phyloP scores from a whole-genome alignment of 495 filamentous ascomycete species.

The Melanomma pulvis-pyrius region DNA sequence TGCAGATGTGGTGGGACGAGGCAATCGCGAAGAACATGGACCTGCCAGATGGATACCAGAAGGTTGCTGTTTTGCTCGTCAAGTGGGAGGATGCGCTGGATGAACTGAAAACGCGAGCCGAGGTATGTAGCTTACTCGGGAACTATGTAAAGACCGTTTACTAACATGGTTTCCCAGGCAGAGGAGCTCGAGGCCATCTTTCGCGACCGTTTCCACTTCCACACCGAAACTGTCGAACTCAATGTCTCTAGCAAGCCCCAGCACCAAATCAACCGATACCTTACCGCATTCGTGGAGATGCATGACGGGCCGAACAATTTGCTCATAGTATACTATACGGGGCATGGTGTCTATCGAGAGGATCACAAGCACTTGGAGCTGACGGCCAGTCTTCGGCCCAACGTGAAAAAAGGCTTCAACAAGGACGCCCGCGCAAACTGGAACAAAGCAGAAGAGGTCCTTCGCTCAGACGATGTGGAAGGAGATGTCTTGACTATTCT shows the following conservation, averaged over 20 bases:
- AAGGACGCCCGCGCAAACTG: conserved; percentile 32
- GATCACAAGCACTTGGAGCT: conserved; percentile 23
- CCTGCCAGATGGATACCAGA: conserved; percentile 32
- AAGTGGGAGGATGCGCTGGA: conserved; percentile 39
- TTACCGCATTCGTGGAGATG: conserved; percentile 25
- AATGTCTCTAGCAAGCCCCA: conserved; percentile 32
- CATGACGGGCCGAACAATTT: conserved; percentile 36
- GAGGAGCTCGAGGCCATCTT: conserved; percentile 33
- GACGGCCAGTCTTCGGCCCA: too few species aligned
- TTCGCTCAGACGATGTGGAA: conserved; percentile 29
- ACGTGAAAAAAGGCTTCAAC: conserved; percentile 19
- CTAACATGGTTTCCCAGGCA: conserved; percentile 18
- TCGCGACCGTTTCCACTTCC: conserved; percentile 30
- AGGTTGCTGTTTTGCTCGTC: conserved; percentile 36
- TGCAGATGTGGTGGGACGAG: conserved; percentile 36
- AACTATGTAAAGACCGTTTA: too few species aligned
- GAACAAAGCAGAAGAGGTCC: conserved; percentile 33
- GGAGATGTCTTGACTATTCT: conserved; percentile 40
- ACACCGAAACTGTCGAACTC: conserved; percentile 29
- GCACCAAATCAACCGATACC: conserved; percentile 23
- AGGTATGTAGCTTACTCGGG: too few species aligned
- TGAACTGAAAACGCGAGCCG: conserved; percentile 24
- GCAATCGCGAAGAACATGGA: conserved; percentile 28
- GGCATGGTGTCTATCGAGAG: conserved; percentile 34
- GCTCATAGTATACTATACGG: conserved; percentile 43